Base-by-base conservation (phyloP, 2,329 filamentous ascomycete genomes). In the Calonectria fujianensis region DNA sequence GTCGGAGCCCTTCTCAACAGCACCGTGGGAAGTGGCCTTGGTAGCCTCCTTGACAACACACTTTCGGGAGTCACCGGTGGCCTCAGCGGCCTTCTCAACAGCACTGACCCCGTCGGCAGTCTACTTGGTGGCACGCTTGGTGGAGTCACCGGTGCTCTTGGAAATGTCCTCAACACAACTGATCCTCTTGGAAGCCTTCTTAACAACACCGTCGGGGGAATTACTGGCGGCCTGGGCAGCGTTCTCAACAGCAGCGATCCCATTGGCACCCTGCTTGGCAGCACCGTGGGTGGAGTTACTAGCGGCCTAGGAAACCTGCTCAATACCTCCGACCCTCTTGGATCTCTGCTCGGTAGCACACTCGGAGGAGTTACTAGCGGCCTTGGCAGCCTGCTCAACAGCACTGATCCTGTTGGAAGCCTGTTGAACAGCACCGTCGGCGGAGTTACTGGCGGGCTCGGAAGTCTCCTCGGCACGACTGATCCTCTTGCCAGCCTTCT, bases 121-220 rank as follows among this genome's bases (percentile, higher is more conserved):
- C 24, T 63, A 24, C 57, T 63, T 63, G 16, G 37, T 4, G 16
- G 37, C 16, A 63, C 57, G 3, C 3, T 41, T 8, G 37, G 57
- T 2, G 37, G 57, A 11, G 57, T 63, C 39, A 63, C 57, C 8
- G 37, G 37, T 20, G 11, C 35, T 6, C 24, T 63, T 11, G 57
- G 37, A 16, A 63, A 41, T 13, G 13, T 63, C 7, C 57, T 63
- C 27, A 63, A 63, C 35, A 63, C 13, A 9, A 63, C 57, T 31
- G 57, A 63, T 9, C 57, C 57, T 41, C 57, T 63, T 13, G 57
- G 57, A 29, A 63, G 24, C 57, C 57, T 63, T 29, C 35, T 63
- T 1, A 63, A 41, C 24, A 41, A 41, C 24, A 63, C 57, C 18
- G 3, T 41, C 4, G 57, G 57, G n/a, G 57, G 57, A 41, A 37